Percentiles rank a stretch among this genome's conserved stretches.
These are phyloP conservation scores for Aegilops bicornis DNA, from an alignment of 176 grass and related monocot species.

Conservation along the genomic window DNA sequence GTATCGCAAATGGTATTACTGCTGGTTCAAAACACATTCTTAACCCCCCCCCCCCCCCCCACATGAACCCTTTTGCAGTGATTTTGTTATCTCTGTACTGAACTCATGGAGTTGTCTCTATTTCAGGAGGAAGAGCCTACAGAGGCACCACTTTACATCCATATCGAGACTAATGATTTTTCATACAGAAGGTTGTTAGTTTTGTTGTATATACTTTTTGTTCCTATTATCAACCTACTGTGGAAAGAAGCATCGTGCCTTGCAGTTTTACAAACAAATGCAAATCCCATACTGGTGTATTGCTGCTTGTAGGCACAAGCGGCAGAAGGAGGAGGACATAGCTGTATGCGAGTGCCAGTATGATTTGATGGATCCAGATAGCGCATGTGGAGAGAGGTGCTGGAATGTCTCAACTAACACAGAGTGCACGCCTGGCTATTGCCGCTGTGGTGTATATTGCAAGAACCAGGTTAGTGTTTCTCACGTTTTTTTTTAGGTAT, in stretches of 20 bases:
- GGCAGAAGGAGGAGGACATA: constrained; percentile 92
- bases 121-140: constrained; percentile 47
- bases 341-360: constrained; percentile 87
- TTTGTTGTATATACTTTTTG: background rate
- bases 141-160: constrained; percentile 57
- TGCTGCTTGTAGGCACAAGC: constrained; percentile 67
- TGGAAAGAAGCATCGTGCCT: background rate
- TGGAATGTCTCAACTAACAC: constrained; percentile 90
- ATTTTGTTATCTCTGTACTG: background rate
- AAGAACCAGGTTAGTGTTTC: constrained; percentile 74
- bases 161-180: constrained; percentile 86
- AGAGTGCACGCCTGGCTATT: constrained; percentile 94
- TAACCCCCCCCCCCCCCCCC: background rate
- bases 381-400: constrained; percentile 77
- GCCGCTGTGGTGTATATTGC: constrained; percentile 74
- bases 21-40: background rate
- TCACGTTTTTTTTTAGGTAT: background rate
- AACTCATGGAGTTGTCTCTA: background rate
- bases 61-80: background rate
- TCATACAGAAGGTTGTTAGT: constrained; percentile 65
- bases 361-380: constrained; percentile 61
- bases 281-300: constrained; percentile 3
- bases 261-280: background rate
- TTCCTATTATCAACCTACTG: background rate
- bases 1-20: constrained; percentile 26